Evolutionary conservation across 352 stramenopile genomes (phyloP), one percentile per base, ranked within the genome.

Genomic region (Elongisporangium undulatum): DNA sequence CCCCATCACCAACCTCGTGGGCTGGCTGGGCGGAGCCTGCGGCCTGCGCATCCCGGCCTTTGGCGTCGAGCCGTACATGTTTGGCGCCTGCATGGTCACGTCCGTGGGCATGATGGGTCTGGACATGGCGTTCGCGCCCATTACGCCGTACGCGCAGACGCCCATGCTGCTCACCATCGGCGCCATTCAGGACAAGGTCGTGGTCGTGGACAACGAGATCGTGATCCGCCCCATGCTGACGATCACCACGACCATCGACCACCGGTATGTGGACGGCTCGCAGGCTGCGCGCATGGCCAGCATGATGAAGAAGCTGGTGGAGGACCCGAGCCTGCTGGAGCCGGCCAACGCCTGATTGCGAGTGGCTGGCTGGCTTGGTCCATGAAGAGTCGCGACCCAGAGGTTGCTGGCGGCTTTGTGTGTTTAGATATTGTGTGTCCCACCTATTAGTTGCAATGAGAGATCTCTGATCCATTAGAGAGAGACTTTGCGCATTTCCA

Each of bases 61-160:
- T 17, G 82, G 82, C 16, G 71, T 92, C 2, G 73, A 86, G 66
- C 77, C 71, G 38, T 86, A 89, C 66, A 85, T 86, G 77, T 89
- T 90, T 63, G 82, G 82, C 53, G 69, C 67, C 53, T 83, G 72
- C 61, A 82, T 90, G 70, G 79, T 92, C 38, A 90, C 79, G 39
- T 89, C 81, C 2, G 78, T 89, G 7, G 79, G 81, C 2, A 85
- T 87, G 74, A 85, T 89, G 78, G 78, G 77, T 12, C 66, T 89
- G 45, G 82, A 90, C 55, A 58, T 89, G 17, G 80, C 78, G 19
- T 90, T 87, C 48, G 79, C 78, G 1, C 78, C 80, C 2, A 80
- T 90, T 34, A 83, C 76, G 16, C 76, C 80, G 49, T 90, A 82
- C 61, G 66, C 77, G 22, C 75, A 90, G 54, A 74, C 74, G 16